phyloP scores from a whole-genome alignment of 1,139 yeast species.

The Hyphopichia wangnamkhiaoensis region DNA sequence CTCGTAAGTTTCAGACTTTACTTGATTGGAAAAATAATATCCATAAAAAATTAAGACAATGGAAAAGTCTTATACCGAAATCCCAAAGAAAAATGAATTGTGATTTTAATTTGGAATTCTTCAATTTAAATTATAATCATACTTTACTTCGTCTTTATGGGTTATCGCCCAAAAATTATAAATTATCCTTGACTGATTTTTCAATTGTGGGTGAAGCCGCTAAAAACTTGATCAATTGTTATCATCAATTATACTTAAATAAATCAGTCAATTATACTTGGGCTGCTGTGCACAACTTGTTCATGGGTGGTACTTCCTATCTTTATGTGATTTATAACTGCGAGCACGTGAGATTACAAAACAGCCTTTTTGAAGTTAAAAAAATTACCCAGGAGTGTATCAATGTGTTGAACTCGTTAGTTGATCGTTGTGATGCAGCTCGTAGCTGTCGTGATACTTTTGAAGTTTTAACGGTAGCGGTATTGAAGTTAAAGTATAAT shows the following conservation, averaged over 20 bases:
- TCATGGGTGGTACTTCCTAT: constrained; percentile 87
- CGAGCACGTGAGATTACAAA: constrained; percentile 48
- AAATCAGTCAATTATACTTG: constrained; percentile 80
- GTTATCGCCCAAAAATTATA: constrained; percentile 67
- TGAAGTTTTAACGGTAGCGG: constrained; percentile 71
- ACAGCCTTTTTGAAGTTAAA: constrained; percentile 55
- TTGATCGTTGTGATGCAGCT: constrained; percentile 80
- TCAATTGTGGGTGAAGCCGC: constrained; percentile 63
- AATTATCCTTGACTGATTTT: constrained; percentile 55
- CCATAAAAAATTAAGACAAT: constrained; percentile 50
- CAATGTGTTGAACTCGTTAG: constrained; percentile 59
- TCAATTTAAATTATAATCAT: constrained; percentile 75
- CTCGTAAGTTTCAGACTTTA: constrained; percentile 58
- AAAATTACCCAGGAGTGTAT: constrained; percentile 58
- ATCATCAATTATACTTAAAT: constrained; percentile 54
- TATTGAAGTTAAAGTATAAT: constrained; percentile 60
- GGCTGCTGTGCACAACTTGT: constrained; percentile 89
- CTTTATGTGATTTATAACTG: constrained; percentile 75
- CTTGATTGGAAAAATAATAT: constrained; percentile 62
- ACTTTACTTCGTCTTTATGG: constrained; percentile 74
- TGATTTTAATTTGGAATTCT: constrained; percentile 68
- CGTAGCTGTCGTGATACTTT: constrained; percentile 68
- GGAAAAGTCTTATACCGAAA: constrained; percentile 64
- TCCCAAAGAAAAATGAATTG: constrained; percentile 67
- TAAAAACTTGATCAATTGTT: constrained; percentile 63